phyloP scores from a whole-genome alignment of 2,329 filamentous ascomycete genomes.

The Cladosporium sp. region DNA sequence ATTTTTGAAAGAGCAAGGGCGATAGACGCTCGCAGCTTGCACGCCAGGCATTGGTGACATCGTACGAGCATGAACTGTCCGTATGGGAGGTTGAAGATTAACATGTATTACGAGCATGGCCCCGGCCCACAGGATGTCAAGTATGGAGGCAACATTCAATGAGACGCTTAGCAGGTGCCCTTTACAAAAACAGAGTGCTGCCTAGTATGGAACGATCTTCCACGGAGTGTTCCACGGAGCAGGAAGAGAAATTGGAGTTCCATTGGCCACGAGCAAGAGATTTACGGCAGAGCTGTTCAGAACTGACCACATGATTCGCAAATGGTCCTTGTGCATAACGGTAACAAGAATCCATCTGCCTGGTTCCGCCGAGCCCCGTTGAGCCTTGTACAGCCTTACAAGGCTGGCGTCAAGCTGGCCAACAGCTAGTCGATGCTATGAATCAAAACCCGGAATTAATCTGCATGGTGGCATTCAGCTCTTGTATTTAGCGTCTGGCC shows the following conservation, averaged over 20 bases:
- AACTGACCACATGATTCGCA: not conserved
- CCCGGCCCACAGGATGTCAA: too few relatives aligned
- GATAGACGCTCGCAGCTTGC: not conserved
- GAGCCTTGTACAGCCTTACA: not conserved
- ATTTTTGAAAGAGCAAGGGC: not conserved
- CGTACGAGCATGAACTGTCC: not conserved
- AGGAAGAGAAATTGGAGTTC: not conserved
- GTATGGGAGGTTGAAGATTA: not conserved
- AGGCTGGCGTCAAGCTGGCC: not conserved
- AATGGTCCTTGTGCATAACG: too few relatives aligned
- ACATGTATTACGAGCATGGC: too few relatives aligned
- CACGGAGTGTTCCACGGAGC: not conserved
- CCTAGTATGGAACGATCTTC: not conserved
- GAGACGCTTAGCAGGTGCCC: not conserved
- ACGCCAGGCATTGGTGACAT: not conserved
- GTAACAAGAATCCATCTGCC: not conserved
- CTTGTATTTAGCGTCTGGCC: not conserved
- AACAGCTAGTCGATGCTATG: not conserved
- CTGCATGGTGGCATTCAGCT: not conserved
- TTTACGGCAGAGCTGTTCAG: not conserved
- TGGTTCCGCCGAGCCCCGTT: not conserved
- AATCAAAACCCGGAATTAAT: not conserved
- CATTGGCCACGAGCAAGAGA: not conserved
- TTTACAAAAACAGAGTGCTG: not conserved
- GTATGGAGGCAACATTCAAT: too few relatives aligned